Evolutionary conservation across 163 green algal species (phyloP).

Genomic region (Chloromonas sp.): DNA sequence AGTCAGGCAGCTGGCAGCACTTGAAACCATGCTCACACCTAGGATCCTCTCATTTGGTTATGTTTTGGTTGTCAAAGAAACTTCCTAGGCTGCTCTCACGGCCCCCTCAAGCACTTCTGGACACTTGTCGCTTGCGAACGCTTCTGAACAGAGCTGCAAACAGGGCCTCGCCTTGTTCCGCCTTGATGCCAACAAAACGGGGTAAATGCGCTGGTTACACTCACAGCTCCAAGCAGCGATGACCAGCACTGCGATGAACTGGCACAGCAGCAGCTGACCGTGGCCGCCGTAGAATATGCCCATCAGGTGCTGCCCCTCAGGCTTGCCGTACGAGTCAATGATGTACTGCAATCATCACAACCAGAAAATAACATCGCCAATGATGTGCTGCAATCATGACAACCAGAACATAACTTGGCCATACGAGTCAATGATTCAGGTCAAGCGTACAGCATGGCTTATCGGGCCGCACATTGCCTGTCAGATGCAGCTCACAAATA

Average conservation of each 20-base stretch:
- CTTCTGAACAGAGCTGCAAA: too few relatives aligned
- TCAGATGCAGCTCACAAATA: too few relatives aligned
- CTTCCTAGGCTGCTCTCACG: too few relatives aligned
- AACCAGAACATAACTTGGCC: background rate
- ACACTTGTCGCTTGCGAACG: too few relatives aligned
- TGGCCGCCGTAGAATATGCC: conserved; percentile 60
- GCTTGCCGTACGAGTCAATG: conserved; percentile 16
- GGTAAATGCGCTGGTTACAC: background rate
- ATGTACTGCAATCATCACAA: background rate
- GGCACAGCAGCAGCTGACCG: conserved; percentile 49
- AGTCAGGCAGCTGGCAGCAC: background rate
- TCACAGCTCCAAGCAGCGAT: conserved; percentile 19
- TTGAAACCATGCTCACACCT: background rate
- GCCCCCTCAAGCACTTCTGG: too few relatives aligned
- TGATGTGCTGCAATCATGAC: background rate
- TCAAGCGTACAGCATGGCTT: too few relatives aligned
- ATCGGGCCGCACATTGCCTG: too few relatives aligned
- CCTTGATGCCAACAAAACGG: background rate
- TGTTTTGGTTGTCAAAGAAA: too few relatives aligned
- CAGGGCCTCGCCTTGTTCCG: too few relatives aligned
- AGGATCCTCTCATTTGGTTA: too few relatives aligned
- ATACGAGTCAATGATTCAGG: too few relatives aligned
- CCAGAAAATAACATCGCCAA: background rate
- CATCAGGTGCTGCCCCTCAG: conserved; percentile 14
- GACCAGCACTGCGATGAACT: conserved; percentile 43